These are phyloP conservation scores for Solanum hybrid DNA, from an alignment of 305 asterid species.

Conservation along the genomic window DNA sequence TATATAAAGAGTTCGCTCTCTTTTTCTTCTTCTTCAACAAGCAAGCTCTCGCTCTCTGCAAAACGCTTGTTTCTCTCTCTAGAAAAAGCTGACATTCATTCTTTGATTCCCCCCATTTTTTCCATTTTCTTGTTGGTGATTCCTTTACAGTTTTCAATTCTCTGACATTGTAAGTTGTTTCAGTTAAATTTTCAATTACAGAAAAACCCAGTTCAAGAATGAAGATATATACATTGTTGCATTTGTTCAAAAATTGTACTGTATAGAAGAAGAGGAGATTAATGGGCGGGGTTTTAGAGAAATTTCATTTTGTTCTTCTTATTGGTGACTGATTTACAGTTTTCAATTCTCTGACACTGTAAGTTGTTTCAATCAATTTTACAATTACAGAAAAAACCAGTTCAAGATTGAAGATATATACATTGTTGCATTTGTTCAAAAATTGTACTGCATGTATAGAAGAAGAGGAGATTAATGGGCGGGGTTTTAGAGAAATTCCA, in stretches of 20 bases:
- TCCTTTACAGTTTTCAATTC: background rate
- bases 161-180: background rate
- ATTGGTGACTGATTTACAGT: background rate
- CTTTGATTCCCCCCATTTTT: slow-evolving; percentile 10
- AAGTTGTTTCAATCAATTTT: background rate
- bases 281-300: background rate
- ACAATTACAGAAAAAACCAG: background rate
- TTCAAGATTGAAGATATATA: background rate
- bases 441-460: background rate
- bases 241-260: background rate
- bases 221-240: background rate
- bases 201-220: background rate
- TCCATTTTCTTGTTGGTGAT: background rate
- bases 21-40: background rate
- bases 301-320: background rate
- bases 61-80: slow-evolving; percentile 3
- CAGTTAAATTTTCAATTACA: background rate
- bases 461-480: background rate
- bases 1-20: background rate
- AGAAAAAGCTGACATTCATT: slow-evolving; percentile 32
- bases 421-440: background rate
- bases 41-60: background rate
- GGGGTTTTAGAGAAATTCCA: background rate
- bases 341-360: background rate
- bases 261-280: background rate